Base-by-base conservation (phyloP, 73 alveolate genomes). In the Stentor coeruleus region DNA sequence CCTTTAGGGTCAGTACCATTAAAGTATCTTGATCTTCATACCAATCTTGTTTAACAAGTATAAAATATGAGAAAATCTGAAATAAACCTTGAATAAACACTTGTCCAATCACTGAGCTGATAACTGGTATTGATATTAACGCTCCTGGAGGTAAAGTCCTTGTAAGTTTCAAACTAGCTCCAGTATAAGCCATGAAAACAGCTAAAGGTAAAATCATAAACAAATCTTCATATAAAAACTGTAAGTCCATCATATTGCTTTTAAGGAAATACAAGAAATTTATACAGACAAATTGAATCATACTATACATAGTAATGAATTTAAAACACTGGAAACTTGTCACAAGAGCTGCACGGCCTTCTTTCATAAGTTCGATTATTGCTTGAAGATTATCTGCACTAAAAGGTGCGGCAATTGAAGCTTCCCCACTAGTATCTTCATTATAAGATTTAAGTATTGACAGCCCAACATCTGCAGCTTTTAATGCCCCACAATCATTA, bases 321-420 rank as follows among this genome's bases (percentile, higher is more conserved):
- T 97, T 97, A 89, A 97, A 97, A 59, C 95, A 84, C 81, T 95
- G 93, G 77, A 97, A 96, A 31, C 97, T 85, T 60, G 99, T 97
- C 39, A 92, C 98, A 31, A 97, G 89, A 28, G 98, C 86, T 39
- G 99, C 93, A 81, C 97, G 90, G 30, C 99, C 99, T 93, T 97
- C 99, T 87, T 91, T 90, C 59, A 97, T 76, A 39, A 96, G 82
- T 57, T 82, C 84, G 37, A 94, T 88, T 33, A 95, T 95, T 59
- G 94, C 89, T 49, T 96, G 84, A 14, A 95, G 93, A 74, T 94
- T 98, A 57, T 91, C 93, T 26, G 97, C 88, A 28, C 98, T 96
- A 89, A 96, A 97, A 1, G 99, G 99, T 3, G 99, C 99, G 6
- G 99, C 99, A 38, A 96, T 94, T 0, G 99, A 91, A 4, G 99